Evolutionary conservation across 495 filamentous ascomycete genomes (phyloP), one percentile per base, ranked within the genome.

Genomic region (Daldinia grandis): DNA sequence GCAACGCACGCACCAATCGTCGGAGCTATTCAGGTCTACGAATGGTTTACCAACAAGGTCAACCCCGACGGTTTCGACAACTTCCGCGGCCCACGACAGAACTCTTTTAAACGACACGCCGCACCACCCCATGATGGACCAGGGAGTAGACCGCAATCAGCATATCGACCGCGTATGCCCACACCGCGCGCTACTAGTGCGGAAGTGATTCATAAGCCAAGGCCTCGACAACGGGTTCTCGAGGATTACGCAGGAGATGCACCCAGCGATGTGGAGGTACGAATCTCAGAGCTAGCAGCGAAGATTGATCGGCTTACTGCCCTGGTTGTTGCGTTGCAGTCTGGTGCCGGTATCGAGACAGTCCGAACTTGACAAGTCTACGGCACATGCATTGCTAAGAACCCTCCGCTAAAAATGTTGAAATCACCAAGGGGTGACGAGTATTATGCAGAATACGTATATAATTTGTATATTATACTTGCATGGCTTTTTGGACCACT

Each of bases 1-100:
- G 79, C 81, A 2, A 87, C 85, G 1, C 86, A 88, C 61, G 75
- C 81, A n/a, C 86, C 86, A 49, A 84, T 88, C 54, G 83, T 87
- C 9, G 81, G 68, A 12, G 76, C 70, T 2, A 88, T 88, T 61
- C 79, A 82, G 66, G 44, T 78, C 2, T 87, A 86, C 62, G 86
- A 87, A 67, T 81, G 76, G 76, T 54, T 82, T 30, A 63, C 63
- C 14, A 77, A 76, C 51, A 79, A 71, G 14, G 42, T 76, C 0
- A 58, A 73, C 44, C 58, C 59, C 10, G 74, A 73, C 17, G 76
- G 69, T 4, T 72, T 70, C 38, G 67, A 72, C 17, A 73, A 62
- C 58, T 78, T 75, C 62, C 77, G 76, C 50, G 81, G 79, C 14
- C 78, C 78, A 6, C 75, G 76, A 40, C 75, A 78, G 38, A 37